Percentiles rank a stretch among this genome's conserved stretches.
phyloP scores from a whole-genome alignment of 352 stramenopile genomes.

The Phytophthora sojae region DNA sequence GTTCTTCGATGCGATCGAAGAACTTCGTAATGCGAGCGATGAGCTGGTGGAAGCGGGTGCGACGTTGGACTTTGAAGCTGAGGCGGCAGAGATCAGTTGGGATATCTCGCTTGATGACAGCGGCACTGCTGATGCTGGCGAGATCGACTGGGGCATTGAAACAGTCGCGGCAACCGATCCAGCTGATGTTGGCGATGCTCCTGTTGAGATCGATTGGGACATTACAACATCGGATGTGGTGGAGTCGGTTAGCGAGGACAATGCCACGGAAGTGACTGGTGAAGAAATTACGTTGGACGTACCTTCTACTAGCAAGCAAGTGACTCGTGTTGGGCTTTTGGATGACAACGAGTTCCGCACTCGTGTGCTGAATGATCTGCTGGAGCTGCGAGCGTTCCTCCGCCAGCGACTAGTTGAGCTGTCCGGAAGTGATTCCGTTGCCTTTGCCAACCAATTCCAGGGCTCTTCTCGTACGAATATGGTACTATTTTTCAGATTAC shows the following conservation, averaged over 20 bases:
- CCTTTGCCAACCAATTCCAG: slow-evolving; percentile 82
- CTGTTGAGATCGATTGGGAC: slow-evolving; percentile 82
- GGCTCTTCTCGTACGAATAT: slow-evolving; percentile 56
- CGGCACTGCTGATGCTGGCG: slow-evolving; percentile 32
- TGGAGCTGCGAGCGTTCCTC: slow-evolving; percentile 79
- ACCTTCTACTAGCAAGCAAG: slow-evolving; percentile 9
- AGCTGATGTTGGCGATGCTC: slow-evolving; percentile 31
- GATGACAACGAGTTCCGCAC: slow-evolving; percentile 66
- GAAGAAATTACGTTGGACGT: slow-evolving; percentile 17
- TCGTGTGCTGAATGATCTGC: slow-evolving; percentile 72
- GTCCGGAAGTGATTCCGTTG: slow-evolving; percentile 51
- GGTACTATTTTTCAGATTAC: not conserved
- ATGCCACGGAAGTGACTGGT: not conserved
- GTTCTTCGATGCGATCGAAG: slow-evolving; percentile 70
- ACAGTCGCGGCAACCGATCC: slow-evolving; percentile 34
- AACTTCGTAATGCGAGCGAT: slow-evolving; percentile 57
- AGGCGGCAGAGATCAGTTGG: slow-evolving; percentile 76
- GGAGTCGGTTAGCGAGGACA: slow-evolving; percentile 29
- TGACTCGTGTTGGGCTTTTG: slow-evolving; percentile 60
- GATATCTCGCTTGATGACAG: slow-evolving; percentile 68
- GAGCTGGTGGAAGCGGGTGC: slow-evolving; percentile 22
- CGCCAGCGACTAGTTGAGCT: slow-evolving; percentile 62
- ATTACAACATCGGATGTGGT: slow-evolving; percentile 61
- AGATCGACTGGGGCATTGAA: slow-evolving; percentile 81
- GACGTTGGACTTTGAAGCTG: slow-evolving; percentile 59